A percentile compares a stretch with the other conserved stretches of the same genome.
Evolutionary conservation across 2,329 filamentous ascomycete species (phyloP).

Genomic region (Pseudocercospora musae): DNA sequence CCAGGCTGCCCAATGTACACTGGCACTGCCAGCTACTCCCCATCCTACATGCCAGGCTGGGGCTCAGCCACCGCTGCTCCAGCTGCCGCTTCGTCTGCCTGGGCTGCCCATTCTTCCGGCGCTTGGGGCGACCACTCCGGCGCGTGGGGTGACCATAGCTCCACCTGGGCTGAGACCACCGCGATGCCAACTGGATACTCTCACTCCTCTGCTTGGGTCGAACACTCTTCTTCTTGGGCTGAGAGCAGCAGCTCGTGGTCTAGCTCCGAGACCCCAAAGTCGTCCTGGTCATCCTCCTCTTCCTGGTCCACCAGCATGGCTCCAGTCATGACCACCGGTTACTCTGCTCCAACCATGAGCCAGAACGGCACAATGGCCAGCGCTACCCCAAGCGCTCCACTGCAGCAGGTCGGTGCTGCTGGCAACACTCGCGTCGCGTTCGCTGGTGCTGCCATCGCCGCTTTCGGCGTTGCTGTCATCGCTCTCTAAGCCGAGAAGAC

Average conservation of each 20-base stretch:
- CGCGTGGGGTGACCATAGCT: not conserved
- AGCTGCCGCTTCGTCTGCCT: not conserved
- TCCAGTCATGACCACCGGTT: not conserved
- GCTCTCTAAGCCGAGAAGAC: constrained; percentile 9
- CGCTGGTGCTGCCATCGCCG: constrained; percentile 39
- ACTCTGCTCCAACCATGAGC: not conserved
- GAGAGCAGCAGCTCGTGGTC: not conserved
- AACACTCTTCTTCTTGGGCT: not conserved
- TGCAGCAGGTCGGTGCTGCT: not conserved
- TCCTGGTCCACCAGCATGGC: not conserved
- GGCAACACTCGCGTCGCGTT: constrained; percentile 48
- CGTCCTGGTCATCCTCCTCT: not conserved
- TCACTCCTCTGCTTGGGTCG: not conserved
- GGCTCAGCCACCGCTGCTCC: constrained; percentile 13
- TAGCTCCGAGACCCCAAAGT: not conserved
- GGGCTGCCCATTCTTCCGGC: not conserved
- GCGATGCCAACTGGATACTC: not conserved
- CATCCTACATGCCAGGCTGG: constrained; percentile 46
- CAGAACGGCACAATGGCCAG: constrained; percentile 4
- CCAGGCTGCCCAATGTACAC: constrained; percentile 58
- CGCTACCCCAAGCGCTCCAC: not conserved
- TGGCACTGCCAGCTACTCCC: constrained; percentile 55
- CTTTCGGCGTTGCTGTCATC: constrained; percentile 28
- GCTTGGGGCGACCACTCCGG: not conserved
- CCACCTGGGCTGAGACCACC: constrained; percentile 1